These are phyloP conservation scores for Calonectria crousiana DNA, from an alignment of 2,329 filamentous ascomycete species.

Conservation along the genomic window DNA sequence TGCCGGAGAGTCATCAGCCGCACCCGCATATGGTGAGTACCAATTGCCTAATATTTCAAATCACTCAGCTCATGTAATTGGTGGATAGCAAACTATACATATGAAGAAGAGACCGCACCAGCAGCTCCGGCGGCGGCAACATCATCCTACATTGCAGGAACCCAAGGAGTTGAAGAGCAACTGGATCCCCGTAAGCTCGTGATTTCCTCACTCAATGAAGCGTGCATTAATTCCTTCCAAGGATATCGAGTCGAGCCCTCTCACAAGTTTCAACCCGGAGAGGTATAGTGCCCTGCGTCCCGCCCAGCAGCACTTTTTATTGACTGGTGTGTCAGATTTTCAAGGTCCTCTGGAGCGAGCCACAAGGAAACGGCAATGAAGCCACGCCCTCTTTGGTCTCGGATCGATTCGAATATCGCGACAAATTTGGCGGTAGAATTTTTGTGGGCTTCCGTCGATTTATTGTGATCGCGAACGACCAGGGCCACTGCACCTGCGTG, in stretches of 20 bases:
- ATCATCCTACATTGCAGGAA: constrained; percentile 31
- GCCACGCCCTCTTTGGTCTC: constrained; percentile 46
- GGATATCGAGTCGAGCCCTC: constrained; percentile 57
- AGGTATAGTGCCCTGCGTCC: constrained; percentile 43
- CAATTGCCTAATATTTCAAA: neutral
- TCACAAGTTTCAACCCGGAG: constrained; percentile 54
- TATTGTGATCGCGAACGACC: constrained; percentile 64
- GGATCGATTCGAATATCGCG: constrained; percentile 49
- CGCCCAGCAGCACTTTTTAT: neutral
- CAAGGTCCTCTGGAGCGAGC: constrained; percentile 68
- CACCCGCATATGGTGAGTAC: constrained; percentile 35
- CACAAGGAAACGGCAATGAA: constrained; percentile 54
- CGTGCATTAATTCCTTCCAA: constrained; percentile 40
- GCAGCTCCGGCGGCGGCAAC: neutral
- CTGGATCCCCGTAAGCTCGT: constrained; percentile 53
- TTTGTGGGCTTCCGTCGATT: constrained; percentile 66
- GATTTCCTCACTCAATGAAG: too few species aligned
- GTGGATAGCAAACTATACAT: neutral
- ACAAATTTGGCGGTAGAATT: constrained; percentile 53
- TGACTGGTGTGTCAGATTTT: constrained; percentile 57
- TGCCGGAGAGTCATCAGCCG: constrained; percentile 29
- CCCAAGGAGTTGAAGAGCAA: constrained; percentile 37
- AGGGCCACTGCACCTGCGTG: constrained; percentile 69
- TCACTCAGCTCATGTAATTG: neutral
- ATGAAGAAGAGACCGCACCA: neutral